Conservation (phyloP, 441 rosid species). For the Adansonia rubrostipa region DNA sequence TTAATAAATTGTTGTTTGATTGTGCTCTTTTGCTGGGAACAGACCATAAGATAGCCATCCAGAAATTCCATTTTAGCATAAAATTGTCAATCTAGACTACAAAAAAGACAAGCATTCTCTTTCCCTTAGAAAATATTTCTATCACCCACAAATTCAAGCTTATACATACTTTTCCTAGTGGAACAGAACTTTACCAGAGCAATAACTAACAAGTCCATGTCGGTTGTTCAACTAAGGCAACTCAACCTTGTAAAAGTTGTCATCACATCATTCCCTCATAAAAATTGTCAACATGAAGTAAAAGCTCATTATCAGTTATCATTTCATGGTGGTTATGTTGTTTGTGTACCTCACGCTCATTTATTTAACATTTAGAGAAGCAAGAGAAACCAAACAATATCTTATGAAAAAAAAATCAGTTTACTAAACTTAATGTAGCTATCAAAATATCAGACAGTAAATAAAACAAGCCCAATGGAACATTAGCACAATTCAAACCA, state of each 20-base stretch:
- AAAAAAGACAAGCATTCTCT: background rate
- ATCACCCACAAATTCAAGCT: background rate
- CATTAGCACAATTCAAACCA: background rate
- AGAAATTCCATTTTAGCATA: background rate
- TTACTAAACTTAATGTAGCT: background rate
- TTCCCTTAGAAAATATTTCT: background rate
- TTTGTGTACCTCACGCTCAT: background rate
- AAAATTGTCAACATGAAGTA: background rate
- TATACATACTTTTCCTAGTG: background rate
- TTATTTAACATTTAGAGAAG: background rate
- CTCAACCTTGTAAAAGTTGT: background rate
- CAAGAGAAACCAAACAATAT: background rate
- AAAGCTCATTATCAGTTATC: background rate
- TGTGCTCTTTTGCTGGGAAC: background rate
- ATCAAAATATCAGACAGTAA: background rate
- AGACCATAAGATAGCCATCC: background rate
- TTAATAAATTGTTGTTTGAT: background rate
- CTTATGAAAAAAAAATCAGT: background rate
- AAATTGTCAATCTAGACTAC: background rate
- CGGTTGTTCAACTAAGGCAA: background rate
- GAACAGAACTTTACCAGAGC: background rate
- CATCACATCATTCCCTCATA: background rate
- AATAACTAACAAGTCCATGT: background rate
- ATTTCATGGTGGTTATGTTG: background rate
- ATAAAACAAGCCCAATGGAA: background rate